Base-by-base conservation (phyloP, 2,329 filamentous ascomycete genomes). In the Fonsecaea monophora region DNA sequence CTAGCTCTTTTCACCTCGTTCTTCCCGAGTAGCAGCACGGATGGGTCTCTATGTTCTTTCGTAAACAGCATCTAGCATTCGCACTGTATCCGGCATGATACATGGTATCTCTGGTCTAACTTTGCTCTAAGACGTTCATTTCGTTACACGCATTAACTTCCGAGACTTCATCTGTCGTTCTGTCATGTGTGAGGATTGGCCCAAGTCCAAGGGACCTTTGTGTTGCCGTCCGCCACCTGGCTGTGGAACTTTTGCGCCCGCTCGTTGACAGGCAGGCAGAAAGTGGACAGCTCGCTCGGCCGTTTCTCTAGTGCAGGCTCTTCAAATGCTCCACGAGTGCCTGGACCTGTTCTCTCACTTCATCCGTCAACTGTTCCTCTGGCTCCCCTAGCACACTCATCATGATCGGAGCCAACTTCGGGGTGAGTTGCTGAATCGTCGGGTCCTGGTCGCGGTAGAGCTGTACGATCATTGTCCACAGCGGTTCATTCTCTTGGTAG, bases 401-500 rank as follows among this genome's bases (percentile, higher is more conserved):
- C 76, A 84, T 81, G 72, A 83, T 76, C 15, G 82, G 81, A 37
- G 82, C 75, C 53, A 84, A 75, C 57, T 78, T 77, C 2, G 80
- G 80, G 3, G 82, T 84, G 34, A 83, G 77, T 55, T 78, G 75
- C 58, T 77, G 78, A 67, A 83, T 77, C 54, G 79, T 82, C 21
- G 77, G 70, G 69, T 83, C 80, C 68, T 82, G 79, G 75, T 78
- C 80, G 71, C 82, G 82, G 75, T 83, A 97, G 71, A 98, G 86
- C 79, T 91, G 89, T 79, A 92, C 90, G 75, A 99, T 90, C 87
- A 94, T 96, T 78, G 90, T 87, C 82, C 90, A 99, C 67, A 98
- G 89, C 8, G 95, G 93, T 74, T 92, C 92, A 81, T 99, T 98
- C 86, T 98, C 95, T 80, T 97, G 93, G 74, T 87, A 98, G 78